Evolutionary conservation across 768 basidiomycete genomes (phyloP).

Genomic region (Cystobasidium tubakii): DNA sequence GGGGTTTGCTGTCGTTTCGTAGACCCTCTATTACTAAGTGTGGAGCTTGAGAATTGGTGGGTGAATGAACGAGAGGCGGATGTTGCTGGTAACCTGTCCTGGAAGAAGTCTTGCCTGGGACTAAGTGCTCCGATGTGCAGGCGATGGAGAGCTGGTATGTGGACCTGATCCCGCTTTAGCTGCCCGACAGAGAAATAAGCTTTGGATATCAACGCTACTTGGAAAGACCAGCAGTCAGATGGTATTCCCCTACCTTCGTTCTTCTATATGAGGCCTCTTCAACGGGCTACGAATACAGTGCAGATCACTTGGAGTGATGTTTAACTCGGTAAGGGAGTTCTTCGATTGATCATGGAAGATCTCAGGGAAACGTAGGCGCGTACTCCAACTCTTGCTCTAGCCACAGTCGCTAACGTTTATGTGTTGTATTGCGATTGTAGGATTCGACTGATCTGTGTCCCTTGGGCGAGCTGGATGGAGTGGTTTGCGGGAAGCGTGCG

Average conservation of each 20-base stretch:
- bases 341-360: constrained; percentile 41
- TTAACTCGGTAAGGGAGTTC: constrained; percentile 23
- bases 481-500: no score
- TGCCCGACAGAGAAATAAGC: constrained; percentile 42
- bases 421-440: background rate
- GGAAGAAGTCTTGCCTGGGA: no score
- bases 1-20: no score
- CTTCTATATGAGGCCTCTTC: constrained; percentile 46
- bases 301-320: constrained; percentile 45
- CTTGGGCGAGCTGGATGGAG: no score
- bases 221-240: constrained; percentile 36
- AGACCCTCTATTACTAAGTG: no score
- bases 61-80: no score
- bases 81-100: no score
- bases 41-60: no score
- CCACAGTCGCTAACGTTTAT: background rate
- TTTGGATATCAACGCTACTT: constrained; percentile 36
- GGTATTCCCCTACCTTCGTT: constrained; percentile 43
- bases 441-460: no score
- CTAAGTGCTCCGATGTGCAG: no score
- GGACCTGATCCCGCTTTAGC: constrained; percentile 47
- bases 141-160: constrained; percentile 46
- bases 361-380: constrained; percentile 37
- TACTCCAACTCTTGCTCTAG: background rate
- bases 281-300: constrained; percentile 42